These are phyloP conservation scores for Sutorius australiensis DNA, from an alignment of 768 basidiomycete species.

Conservation along the genomic window DNA sequence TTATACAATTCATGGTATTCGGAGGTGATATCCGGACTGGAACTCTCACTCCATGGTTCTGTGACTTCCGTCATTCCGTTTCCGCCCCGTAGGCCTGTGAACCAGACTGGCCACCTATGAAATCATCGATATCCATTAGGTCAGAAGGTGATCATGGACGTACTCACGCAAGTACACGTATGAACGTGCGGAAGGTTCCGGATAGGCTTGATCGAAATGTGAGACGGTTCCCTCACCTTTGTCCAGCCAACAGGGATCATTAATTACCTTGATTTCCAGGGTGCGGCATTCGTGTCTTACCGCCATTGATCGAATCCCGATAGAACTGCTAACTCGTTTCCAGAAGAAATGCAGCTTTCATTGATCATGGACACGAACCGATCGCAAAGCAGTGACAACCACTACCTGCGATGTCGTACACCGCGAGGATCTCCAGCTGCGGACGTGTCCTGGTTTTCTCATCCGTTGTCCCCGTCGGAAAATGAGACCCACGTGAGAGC, in stretches of 20 bases:
- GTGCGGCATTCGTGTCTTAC: slow-evolving; percentile 27
- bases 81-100: slow-evolving; percentile 34
- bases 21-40: slow-evolving; percentile 17
- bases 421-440: slow-evolving; percentile 40
- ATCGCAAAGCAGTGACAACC: slow-evolving; percentile 7
- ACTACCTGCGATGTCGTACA: slow-evolving; percentile 40
- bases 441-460: slow-evolving; percentile 34
- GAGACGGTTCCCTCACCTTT: slow-evolving; percentile 32
- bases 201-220: slow-evolving; percentile 42
- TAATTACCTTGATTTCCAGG: slow-evolving; percentile 14
- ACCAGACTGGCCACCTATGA: slow-evolving; percentile 21
- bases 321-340: slow-evolving; percentile 34
- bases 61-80: slow-evolving; percentile 11
- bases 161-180: slow-evolving; percentile 30
- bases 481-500: slow-evolving; percentile 31
- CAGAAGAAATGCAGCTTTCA: slow-evolving; percentile 35
- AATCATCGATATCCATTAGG: not conserved
- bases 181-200: slow-evolving; percentile 34
- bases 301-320: slow-evolving; percentile 38
- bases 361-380: slow-evolving; percentile 11
- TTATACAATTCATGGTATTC: slow-evolving; percentile 24
- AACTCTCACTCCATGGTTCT: slow-evolving; percentile 8
- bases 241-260: slow-evolving; percentile 25
- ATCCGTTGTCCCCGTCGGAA: slow-evolving; percentile 21
- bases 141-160: slow-evolving; percentile 6